These are phyloP conservation scores for Globisporangium yorkense DNA, from an alignment of 352 stramenopile species.

Conservation along the genomic window DNA sequence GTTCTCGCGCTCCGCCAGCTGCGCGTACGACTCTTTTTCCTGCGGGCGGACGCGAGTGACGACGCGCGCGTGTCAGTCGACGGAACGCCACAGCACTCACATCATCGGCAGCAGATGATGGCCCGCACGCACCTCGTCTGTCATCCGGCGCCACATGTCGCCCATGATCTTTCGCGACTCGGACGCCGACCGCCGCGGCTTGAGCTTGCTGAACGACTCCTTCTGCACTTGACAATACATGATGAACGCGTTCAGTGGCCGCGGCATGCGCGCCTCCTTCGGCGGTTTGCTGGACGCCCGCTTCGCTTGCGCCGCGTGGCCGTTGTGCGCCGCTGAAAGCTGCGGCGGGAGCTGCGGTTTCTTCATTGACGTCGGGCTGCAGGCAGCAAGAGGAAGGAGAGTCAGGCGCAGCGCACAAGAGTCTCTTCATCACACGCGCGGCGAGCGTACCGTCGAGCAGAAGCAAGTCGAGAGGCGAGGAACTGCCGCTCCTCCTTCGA, in stretches of 20 bases:
- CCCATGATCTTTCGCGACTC: constrained; percentile 77
- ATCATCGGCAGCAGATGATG: no score
- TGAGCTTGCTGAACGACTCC: constrained; percentile 46
- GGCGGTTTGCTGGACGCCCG: constrained; percentile 15
- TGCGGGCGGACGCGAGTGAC: constrained; percentile 2
- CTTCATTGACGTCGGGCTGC: constrained; percentile 44
- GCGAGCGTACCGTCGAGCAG: constrained; percentile 29
- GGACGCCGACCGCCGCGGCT: constrained; percentile 46
- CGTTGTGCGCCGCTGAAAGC: constrained; percentile 10
- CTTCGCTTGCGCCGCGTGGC: constrained; percentile 19
- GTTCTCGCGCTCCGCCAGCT: constrained; percentile 73
- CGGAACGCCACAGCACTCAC: no score
- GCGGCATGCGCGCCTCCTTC: constrained; percentile 34
- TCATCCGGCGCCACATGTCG: constrained; percentile 80
- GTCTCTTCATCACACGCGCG: not conserved
- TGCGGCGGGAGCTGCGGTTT: constrained; percentile 13
- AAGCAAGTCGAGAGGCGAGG: constrained; percentile 42
- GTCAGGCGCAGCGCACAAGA: not conserved
- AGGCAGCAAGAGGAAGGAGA: constrained; percentile 1
- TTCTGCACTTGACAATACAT: constrained; percentile 81
- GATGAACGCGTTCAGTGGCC: constrained; percentile 78
- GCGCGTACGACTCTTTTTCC: constrained; percentile 76
- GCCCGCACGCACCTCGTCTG: constrained; percentile 38
- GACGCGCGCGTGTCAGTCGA: no score
- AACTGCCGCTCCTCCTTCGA: constrained; percentile 62